Base-by-base conservation (phyloP, 305 asterid genomes). In the Fraxinus xanthoxyloides region DNA sequence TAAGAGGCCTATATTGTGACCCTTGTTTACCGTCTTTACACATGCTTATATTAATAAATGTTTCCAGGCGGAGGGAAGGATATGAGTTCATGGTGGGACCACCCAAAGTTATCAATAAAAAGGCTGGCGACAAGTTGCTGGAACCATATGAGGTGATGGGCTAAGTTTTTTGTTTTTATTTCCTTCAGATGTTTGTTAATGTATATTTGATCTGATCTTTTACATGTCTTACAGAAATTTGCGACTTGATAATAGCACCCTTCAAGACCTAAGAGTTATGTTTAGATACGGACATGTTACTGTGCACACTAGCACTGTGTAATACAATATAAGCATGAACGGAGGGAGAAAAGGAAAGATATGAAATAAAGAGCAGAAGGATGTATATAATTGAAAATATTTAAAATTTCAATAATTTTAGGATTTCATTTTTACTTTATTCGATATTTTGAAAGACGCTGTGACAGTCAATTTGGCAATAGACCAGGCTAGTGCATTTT, bases 1-100 rank as follows among this genome's bases (percentile, higher is more conserved):
- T 94, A 89, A 88, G 97, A 77, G 35, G 77, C 65, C 72, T 77
- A 75, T 73, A 77, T 79, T 51, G 26, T 69, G 65, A 59, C 74
- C 79, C 12, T 13, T 48, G 8, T 5, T 32, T 56, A 26, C 77
- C 54, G 10, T 83, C 61, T 67, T 77, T 26, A 24, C 21, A 21
- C 19, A 23, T 40, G 12, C 32, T 56, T 36, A 79, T 51, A 17
- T 84, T 80, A 84, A 76, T 90, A 77, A 89, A 38, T 51, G 80
- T 81, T 81, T 79, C 63, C 93, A 96, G 99, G 98, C 95, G 99
- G 77, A 93, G 99, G 87, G 99, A 97, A 93, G 98, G 98, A 85
- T 94, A 86, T 6, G 99, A 97, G 85, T 94, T 94, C 96, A 97
- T 97, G 99, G 99, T 94, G 85, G 99, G 99, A 69, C 99, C 99